phyloP scores from a whole-genome alignment of 2,329 filamentous ascomycete genomes.

The Colletotrichum sp. region DNA sequence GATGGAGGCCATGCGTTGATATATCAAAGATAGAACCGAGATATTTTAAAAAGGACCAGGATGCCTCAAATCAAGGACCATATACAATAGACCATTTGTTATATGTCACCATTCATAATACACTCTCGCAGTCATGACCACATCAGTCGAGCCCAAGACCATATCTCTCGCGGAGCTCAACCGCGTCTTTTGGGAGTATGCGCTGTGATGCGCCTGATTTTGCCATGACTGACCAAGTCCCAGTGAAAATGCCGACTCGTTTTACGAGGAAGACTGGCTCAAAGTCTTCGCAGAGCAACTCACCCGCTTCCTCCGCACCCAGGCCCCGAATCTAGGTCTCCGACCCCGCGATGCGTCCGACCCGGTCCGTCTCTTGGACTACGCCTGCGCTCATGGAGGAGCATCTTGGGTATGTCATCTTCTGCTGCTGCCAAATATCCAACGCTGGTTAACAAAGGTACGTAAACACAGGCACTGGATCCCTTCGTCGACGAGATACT shows the following conservation, averaged over 20 bases:
- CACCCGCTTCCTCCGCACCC: constrained; percentile 12
- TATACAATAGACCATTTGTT: background rate
- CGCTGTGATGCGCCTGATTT: background rate
- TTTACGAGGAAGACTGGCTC: constrained; percentile 21
- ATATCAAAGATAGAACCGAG: background rate
- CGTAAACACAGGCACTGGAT: constrained; percentile 37
- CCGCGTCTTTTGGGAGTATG: constrained; percentile 20
- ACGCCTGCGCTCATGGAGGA: constrained; percentile 23
- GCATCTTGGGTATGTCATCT: constrained; percentile 15
- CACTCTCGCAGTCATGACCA: background rate
- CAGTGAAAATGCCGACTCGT: constrained; percentile 12
- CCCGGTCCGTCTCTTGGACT: constrained; percentile 22
- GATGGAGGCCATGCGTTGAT: background rate
- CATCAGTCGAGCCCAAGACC: background rate
- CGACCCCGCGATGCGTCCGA: background rate
- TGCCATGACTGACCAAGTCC: background rate
- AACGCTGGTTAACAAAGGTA: background rate
- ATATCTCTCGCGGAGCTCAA: constrained; percentile 17
- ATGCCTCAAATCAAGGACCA: background rate
- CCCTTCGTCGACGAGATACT: constrained; percentile 32
- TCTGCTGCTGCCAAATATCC: background rate
- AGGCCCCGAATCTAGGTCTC: constrained; percentile 9
- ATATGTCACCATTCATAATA: background rate
- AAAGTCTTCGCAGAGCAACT: constrained; percentile 16
- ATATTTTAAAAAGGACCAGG: background rate